phyloP scores from a whole-genome alignment of 2,329 filamentous ascomycete species.

The Cordyceps javanica region DNA sequence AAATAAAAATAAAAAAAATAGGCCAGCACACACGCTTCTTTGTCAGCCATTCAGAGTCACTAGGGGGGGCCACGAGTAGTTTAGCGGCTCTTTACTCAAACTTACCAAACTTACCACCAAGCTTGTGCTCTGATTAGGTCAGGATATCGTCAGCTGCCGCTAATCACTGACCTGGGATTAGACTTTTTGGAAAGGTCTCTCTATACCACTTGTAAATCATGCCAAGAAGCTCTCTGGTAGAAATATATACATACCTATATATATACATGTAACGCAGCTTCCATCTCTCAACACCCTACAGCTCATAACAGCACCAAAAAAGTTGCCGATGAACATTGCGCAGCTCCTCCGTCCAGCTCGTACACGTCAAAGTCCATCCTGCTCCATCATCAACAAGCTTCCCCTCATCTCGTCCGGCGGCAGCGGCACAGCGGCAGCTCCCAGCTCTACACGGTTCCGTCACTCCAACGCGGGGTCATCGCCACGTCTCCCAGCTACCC shows the following conservation, averaged over 20 bases:
- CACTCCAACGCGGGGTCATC: conserved; percentile 4
- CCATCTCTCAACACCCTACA: not conserved
- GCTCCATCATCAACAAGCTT: not conserved
- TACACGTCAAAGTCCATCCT: not conserved
- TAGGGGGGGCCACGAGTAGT: not conserved
- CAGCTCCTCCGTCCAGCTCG: not conserved
- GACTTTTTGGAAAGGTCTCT: not conserved
- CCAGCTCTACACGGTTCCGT: not conserved
- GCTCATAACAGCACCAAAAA: not conserved
- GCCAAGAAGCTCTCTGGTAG: not conserved
- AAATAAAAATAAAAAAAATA: no score
- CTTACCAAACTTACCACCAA: not conserved
- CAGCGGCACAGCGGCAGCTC: not conserved
- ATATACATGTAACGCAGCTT: no score
- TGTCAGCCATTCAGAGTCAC: not conserved
- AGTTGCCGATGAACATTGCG: not conserved
- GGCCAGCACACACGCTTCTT: no score
- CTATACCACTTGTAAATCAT: not conserved
- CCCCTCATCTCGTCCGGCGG: not conserved
- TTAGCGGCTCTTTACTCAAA: not conserved
- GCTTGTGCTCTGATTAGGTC: conserved; percentile 3
- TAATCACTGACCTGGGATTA: not conserved
- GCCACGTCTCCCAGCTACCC: not conserved
- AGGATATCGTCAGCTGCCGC: conserved; percentile 8
- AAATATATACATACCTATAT: no score